These are phyloP conservation scores for Fusarium sp. DNA, from an alignment of 2,329 filamentous ascomycete species.

Conservation along the genomic window DNA sequence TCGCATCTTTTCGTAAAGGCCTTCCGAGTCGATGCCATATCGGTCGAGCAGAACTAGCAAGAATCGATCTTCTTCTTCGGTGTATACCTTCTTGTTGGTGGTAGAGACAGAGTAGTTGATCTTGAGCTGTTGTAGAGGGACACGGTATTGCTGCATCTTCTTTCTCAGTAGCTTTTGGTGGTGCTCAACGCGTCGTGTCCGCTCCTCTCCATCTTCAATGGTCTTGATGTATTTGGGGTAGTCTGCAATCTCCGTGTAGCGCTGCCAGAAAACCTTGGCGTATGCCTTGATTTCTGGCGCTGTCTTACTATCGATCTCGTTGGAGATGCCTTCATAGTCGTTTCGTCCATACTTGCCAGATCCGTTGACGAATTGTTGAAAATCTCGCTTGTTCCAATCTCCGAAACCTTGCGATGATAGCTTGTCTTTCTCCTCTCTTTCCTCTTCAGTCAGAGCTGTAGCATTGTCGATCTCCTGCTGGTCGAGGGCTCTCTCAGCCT, in stretches of 20 bases:
- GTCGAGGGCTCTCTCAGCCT: conserved; percentile 87
- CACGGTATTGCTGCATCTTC: conserved; percentile 97
- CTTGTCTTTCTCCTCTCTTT: conserved; percentile 86
- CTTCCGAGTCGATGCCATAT: conserved; percentile 91
- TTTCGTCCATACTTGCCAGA: conserved; percentile 91
- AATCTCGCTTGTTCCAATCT: conserved; percentile 97
- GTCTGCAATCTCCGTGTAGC: conserved; percentile 90
- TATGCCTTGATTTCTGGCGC: conserved; percentile 89
- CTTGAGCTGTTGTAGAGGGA: conserved; percentile 96
- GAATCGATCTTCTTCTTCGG: conserved; percentile 97
- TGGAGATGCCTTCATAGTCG: conserved; percentile 86
- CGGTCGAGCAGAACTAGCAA: conserved; percentile 92
- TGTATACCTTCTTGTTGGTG: conserved; percentile 99
- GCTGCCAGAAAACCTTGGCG: conserved; percentile 95
- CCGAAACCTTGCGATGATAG: conserved; percentile 89
- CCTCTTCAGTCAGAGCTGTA: conserved; percentile 86
- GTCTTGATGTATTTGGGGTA: conserved; percentile 89
- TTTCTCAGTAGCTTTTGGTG: conserved; percentile 93
- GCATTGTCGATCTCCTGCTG: conserved; percentile 96
- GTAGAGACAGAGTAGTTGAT: conserved; percentile 99
- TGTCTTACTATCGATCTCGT: conserved; percentile 92
- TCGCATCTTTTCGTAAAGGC: conserved; percentile 92
- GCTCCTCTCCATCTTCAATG: conserved; percentile 94
- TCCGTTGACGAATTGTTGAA: conserved; percentile 97
- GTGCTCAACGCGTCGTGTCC: conserved; percentile 87